Percentiles rank a stretch among this genome's conserved stretches.
These are phyloP conservation scores for Dalbergia cochinchinensis DNA, from an alignment of 306 rosid species.

Conservation along the genomic window DNA sequence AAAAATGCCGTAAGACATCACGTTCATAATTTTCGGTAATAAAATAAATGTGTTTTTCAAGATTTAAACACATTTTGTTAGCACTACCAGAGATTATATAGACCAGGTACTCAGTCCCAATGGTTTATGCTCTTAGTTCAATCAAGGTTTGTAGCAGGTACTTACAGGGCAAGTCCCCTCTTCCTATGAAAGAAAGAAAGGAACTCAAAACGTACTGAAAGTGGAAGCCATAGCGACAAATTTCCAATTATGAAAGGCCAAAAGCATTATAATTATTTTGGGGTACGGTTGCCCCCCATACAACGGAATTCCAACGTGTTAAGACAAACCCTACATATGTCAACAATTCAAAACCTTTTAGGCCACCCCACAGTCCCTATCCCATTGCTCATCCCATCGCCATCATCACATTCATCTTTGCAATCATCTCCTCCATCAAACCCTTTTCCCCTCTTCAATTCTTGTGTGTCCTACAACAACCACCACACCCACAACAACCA, in stretches of 20 bases:
- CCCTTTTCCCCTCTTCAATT: constrained; percentile 6
- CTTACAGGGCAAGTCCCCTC: background rate
- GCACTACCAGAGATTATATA: background rate
- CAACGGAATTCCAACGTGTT: constrained; percentile 27
- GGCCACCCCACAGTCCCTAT: constrained; percentile 25
- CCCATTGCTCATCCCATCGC: constrained; percentile 24
- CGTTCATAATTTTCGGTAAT: no score
- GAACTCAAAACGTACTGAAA: background rate
- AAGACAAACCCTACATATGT: constrained; percentile 45
- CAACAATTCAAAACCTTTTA: constrained; percentile 51
- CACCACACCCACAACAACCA: no score
- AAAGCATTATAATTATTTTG: constrained; percentile 11
- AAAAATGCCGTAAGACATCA: no score
- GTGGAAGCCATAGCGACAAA: constrained; percentile 8
- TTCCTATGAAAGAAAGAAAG: background rate
- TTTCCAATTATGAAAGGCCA: constrained; percentile 6
- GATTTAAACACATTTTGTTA: no score
- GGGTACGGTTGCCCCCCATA: constrained; percentile 30
- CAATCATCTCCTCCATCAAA: constrained; percentile 41
- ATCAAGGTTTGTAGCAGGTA: background rate
- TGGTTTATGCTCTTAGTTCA: background rate
- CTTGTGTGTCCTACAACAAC: constrained; percentile 37
- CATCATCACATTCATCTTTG: constrained; percentile 35
- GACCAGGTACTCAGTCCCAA: background rate
- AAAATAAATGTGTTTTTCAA: no score